Percentiles rank a stretch among this genome's conserved stretches.
Evolutionary conservation across 441 rosid genomes (phyloP).

Genomic region (Raphanus hybrid): DNA sequence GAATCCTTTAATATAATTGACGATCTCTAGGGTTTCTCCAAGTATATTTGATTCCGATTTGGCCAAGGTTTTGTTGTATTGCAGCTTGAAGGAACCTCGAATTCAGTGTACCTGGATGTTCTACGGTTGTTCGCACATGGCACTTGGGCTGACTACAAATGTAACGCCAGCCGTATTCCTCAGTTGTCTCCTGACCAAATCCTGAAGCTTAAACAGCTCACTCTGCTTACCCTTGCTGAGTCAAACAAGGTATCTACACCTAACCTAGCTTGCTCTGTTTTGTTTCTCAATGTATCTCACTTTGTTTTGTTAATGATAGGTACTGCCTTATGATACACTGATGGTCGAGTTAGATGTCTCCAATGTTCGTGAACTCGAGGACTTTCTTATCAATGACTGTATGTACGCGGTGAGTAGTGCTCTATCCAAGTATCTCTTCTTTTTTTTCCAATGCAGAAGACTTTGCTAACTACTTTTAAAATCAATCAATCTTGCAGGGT

Average conservation of each 20-base stretch:
- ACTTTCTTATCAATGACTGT: conserved; percentile 98
- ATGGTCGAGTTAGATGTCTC: conserved; percentile 90
- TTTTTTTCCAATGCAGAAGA: not conserved
- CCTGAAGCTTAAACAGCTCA: conserved; percentile 92
- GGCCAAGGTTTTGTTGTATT: not conserved
- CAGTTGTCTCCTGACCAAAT: conserved; percentile 78
- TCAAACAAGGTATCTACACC: conserved; percentile 56
- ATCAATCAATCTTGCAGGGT: conserved; percentile 43
- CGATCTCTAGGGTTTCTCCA: not conserved
- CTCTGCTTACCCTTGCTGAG: conserved; percentile 95
- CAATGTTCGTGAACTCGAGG: conserved; percentile 98
- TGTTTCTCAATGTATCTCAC: not conserved
- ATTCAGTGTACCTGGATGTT: conserved; percentile 58
- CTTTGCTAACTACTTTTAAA: not conserved
- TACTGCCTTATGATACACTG: conserved; percentile 82
- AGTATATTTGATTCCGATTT: not conserved
- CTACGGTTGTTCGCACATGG: conserved; percentile 91
- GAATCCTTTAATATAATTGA: not conserved
- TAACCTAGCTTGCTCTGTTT: not conserved
- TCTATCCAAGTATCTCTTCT: not conserved
- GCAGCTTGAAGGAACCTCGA: conserved; percentile 88
- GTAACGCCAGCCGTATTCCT: conserved; percentile 62
- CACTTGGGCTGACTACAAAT: conserved; percentile 91
- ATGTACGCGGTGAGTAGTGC: conserved; percentile 83
- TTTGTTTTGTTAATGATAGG: conserved; percentile 51